Evolutionary conservation across 2,329 filamentous ascomycete genomes (phyloP).

Genomic region (Alternaria gansuensis): DNA sequence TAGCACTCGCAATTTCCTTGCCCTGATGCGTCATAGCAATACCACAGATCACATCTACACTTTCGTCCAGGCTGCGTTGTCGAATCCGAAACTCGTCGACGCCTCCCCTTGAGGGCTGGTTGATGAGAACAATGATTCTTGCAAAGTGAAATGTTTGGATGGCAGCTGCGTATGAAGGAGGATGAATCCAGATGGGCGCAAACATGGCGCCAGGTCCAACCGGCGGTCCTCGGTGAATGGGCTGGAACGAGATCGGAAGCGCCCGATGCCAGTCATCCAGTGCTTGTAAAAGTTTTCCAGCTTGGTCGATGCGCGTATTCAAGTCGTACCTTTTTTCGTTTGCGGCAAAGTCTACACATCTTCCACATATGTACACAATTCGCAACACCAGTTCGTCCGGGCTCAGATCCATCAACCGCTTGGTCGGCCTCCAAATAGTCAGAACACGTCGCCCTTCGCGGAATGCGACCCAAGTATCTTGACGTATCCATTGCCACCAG

Average conservation of each 20-base stretch:
- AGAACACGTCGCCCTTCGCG: conserved; percentile 65
- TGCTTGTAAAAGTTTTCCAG: conserved; percentile 58
- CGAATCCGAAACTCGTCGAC: conserved; percentile 59
- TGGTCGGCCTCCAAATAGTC: conserved; percentile 67
- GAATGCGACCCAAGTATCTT: conserved; percentile 72
- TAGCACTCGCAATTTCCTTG: conserved; percentile 40
- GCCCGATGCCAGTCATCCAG: conserved; percentile 61
- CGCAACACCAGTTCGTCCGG: conserved; percentile 64
- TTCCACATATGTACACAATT: conserved; percentile 64
- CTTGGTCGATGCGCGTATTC: conserved; percentile 58
- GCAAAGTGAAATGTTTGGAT: conserved; percentile 64
- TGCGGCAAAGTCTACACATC: conserved; percentile 67
- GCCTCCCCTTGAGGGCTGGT: conserved; percentile 62
- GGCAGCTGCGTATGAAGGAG: conserved; percentile 53
- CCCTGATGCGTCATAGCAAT: conserved; percentile 57
- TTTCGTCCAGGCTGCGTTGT: conserved; percentile 58
- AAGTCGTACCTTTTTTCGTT: conserved; percentile 59
- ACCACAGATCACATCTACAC: conserved; percentile 61
- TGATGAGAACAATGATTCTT: conserved; percentile 62
- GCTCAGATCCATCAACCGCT: conserved; percentile 59
- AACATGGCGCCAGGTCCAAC: conserved; percentile 28
- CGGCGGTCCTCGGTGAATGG: conserved; percentile 48
- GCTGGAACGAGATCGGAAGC: conserved; percentile 57
- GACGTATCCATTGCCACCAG: conserved; percentile 73
- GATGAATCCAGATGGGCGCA: conserved; percentile 43